Percentiles rank a stretch among this genome's conserved stretches.
Evolutionary conservation across 306 rosid genomes (phyloP).

Genomic region (Lathyrus oleraceus): DNA sequence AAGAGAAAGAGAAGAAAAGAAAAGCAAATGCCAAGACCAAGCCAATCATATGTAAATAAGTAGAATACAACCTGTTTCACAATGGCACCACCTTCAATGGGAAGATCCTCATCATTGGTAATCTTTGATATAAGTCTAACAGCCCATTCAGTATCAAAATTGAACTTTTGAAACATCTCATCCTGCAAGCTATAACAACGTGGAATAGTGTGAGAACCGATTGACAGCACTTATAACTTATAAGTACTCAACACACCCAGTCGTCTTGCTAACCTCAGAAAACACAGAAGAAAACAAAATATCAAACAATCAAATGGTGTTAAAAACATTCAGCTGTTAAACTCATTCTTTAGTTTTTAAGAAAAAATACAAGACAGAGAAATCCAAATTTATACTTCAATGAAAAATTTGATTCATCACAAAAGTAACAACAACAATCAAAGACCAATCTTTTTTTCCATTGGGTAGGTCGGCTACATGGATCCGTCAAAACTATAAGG

Average conservation of each 20-base stretch:
- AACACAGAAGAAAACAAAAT: constrained; percentile 12
- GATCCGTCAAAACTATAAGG: not conserved
- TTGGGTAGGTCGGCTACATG: not conserved
- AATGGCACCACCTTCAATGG: constrained; percentile 85
- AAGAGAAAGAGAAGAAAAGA: constrained; percentile 10
- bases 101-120: constrained; percentile 88
- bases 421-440: not conserved
- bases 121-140: constrained; percentile 87
- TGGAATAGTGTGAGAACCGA: constrained; percentile 32
- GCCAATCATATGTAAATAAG: constrained; percentile 31
- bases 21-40: constrained; percentile 23
- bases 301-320: not conserved
- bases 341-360: constrained; percentile 6
- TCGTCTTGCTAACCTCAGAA: constrained; percentile 1
- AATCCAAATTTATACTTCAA: constrained; percentile 25
- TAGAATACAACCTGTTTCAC: constrained; percentile 77
- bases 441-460: not conserved
- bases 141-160: constrained; percentile 98
- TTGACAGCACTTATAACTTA: constrained; percentile 21
- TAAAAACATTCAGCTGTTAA: constrained; percentile 9
- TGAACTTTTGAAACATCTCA: constrained; percentile 95
- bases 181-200: constrained; percentile 84
- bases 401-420: constrained; percentile 10
- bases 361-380: constrained; percentile 1
- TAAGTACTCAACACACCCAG: constrained; percentile 7